Conservation (phyloP, 2,329 filamentous ascomycete species). For the Anisogramma anomala region DNA sequence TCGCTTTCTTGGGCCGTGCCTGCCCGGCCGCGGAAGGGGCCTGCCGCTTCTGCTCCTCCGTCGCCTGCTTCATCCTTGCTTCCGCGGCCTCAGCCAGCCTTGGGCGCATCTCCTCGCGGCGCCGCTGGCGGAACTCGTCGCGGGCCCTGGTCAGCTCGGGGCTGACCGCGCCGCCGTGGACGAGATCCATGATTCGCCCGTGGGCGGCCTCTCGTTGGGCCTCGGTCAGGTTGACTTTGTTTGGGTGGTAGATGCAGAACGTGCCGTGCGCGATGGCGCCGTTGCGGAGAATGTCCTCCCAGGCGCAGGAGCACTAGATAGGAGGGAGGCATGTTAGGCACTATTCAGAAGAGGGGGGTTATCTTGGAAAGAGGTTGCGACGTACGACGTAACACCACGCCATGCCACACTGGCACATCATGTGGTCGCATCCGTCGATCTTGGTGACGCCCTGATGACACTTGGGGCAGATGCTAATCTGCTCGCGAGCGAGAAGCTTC, state of each 20-base stretch:
- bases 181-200: conserved; percentile 11
- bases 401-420: conserved; percentile 9
- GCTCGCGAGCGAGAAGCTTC: conserved; percentile 6
- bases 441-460: conserved; percentile 13
- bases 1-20: conserved; percentile 2
- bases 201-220: conserved; percentile 6
- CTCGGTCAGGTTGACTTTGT: conserved; percentile 11
- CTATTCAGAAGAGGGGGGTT: no score
- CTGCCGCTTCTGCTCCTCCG: neutral
- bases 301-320: conserved; percentile 6
- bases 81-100: conserved; percentile 10
- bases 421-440: conserved; percentile 10
- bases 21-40: neutral
- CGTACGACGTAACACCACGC: conserved; percentile 13
- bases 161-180: conserved; percentile 12
- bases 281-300: conserved; percentile 10
- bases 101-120: conserved; percentile 10
- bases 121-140: conserved; percentile 10
- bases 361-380: no score
- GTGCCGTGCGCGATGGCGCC: conserved; percentile 8
- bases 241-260: conserved; percentile 13
- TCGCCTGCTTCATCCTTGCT: conserved; percentile 1
- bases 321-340: neutral
- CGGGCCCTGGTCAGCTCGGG: conserved; percentile 9
- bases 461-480: conserved; percentile 11